Conservation (phyloP, 495 filamentous ascomycete species). For the Aspergillus nidulans region DNA sequence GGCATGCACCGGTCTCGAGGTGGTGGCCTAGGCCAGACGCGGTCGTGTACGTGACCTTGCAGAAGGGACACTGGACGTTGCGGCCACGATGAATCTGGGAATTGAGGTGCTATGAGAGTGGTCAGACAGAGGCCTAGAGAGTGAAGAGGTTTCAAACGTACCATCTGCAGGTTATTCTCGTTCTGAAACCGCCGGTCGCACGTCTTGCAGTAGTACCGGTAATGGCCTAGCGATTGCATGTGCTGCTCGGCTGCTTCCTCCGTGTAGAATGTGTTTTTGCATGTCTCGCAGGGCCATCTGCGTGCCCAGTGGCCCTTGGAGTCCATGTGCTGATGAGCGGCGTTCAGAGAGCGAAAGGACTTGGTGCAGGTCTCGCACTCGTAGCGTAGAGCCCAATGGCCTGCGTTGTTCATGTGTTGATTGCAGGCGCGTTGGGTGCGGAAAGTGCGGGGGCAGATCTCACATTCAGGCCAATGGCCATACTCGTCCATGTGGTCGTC, state of each 20-base stretch:
- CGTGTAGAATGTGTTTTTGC: conserved; percentile 23
- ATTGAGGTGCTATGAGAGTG: conserved; percentile 35
- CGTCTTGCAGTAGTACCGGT: conserved; percentile 30
- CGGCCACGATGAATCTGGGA: conserved; percentile 35
- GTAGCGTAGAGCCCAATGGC: conserved; percentile 26
- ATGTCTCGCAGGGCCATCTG: conserved; percentile 32
- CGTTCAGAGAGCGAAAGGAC: conserved; percentile 20
- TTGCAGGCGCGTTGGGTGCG: conserved; percentile 13
- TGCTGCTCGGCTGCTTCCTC: conserved; percentile 28
- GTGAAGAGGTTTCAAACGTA: conserved; percentile 10
- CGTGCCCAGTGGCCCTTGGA: conserved; percentile 26
- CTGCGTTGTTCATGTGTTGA: conserved; percentile 26
- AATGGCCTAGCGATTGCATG: conserved; percentile 33
- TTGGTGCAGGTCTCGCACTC: conserved; percentile 37
- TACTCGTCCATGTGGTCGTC: conserved; percentile 1
- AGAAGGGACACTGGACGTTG: conserved; percentile 40
- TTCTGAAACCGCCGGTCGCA: conserved; percentile 36
- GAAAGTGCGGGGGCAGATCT: conserved; percentile 27
- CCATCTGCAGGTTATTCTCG: conserved; percentile 35
- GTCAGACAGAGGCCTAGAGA: neutral
- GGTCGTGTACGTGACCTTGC: conserved; percentile 30
- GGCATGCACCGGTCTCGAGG: conserved; percentile 41
- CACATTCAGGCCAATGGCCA: conserved; percentile 20
- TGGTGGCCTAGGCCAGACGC: conserved; percentile 44
- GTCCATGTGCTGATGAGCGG: conserved; percentile 38